A percentile compares a stretch with the other conserved stretches of the same genome.
phyloP scores from a whole-genome alignment of 257 asterid species.

The Ballota nigra region DNA sequence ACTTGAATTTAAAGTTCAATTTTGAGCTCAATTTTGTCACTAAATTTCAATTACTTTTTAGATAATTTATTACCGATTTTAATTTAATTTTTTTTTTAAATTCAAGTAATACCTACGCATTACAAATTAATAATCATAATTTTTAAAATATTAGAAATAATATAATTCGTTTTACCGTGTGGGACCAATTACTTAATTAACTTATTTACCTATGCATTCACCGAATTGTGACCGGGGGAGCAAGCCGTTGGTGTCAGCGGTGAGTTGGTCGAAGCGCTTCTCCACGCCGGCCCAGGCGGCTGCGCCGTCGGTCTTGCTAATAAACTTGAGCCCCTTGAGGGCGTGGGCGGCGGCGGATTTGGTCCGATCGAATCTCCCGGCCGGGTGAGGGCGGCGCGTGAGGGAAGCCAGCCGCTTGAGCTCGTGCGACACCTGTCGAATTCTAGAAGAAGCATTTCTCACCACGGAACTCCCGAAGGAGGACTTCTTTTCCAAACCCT shows the following conservation, averaged over 20 bases:
- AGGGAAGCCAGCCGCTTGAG: constrained; percentile 68
- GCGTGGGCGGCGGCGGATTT: constrained; percentile 87
- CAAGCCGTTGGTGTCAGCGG: constrained; percentile 49
- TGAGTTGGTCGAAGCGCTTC: constrained; percentile 56
- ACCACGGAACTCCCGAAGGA: constrained; percentile 62
- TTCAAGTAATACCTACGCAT: too few relatives aligned
- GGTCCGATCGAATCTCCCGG: constrained; percentile 55
- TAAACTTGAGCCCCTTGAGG: constrained; percentile 84
- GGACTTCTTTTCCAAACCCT: constrained; percentile 63
- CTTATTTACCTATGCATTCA: constrained; percentile 76
- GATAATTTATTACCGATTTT: too few relatives aligned
- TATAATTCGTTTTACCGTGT: too few relatives aligned
- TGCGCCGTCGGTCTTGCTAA: constrained; percentile 76
- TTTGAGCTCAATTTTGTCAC: too few relatives aligned
- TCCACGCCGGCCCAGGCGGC: constrained; percentile 89
- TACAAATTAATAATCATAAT: too few relatives aligned
- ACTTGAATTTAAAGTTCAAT: too few relatives aligned
- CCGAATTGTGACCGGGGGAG: constrained; percentile 69
- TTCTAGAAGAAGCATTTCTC: constrained; percentile 67
- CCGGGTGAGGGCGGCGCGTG: constrained; percentile 40
- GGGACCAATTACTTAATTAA: not conserved
- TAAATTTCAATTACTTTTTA: too few relatives aligned
- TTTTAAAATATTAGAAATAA: too few relatives aligned
- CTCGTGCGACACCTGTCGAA: constrained; percentile 81
- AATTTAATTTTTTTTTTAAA: too few relatives aligned